Conservation (phyloP, 768 basidiomycete species). For the Rhodotorula babjevae region DNA sequence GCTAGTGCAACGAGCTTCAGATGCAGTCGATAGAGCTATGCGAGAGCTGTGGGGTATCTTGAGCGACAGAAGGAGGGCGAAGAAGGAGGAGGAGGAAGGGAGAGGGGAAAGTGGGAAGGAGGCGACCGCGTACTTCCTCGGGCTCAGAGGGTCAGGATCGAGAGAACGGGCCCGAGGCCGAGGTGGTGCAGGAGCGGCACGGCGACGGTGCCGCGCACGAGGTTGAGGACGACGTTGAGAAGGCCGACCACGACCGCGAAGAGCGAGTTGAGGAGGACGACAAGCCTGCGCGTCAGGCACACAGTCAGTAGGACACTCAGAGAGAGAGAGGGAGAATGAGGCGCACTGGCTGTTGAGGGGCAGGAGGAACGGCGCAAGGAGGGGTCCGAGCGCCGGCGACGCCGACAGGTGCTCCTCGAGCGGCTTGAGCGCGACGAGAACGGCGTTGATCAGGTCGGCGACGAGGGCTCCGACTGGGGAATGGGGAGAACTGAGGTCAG, state of each 20-base stretch:
- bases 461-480: conserved; percentile 8
- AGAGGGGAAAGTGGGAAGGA: background rate
- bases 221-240: conserved; percentile 13
- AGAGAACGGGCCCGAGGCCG: conserved; percentile 11
- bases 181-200: conserved; percentile 1
- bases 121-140: no score
- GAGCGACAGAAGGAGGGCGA: background rate
- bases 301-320: background rate
- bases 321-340: background rate
- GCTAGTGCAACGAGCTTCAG: no score
- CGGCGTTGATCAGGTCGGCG: conserved; percentile 12
- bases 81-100: background rate
- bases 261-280: conserved; percentile 8
- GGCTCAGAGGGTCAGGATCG: conserved; percentile 15
- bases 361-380: conserved; percentile 5
- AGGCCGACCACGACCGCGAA: conserved; percentile 9
- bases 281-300: background rate
- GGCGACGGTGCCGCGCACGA: conserved; percentile 18
- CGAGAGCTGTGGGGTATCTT: background rate
- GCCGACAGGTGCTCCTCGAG: conserved; percentile 9
- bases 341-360: conserved; percentile 1
- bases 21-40: no score
- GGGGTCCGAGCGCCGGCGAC: conserved; percentile 5
- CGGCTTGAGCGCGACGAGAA: conserved; percentile 14
- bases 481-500: no score